phyloP scores from a whole-genome alignment of 257 asterid species.

The Forsythia suspensa region DNA sequence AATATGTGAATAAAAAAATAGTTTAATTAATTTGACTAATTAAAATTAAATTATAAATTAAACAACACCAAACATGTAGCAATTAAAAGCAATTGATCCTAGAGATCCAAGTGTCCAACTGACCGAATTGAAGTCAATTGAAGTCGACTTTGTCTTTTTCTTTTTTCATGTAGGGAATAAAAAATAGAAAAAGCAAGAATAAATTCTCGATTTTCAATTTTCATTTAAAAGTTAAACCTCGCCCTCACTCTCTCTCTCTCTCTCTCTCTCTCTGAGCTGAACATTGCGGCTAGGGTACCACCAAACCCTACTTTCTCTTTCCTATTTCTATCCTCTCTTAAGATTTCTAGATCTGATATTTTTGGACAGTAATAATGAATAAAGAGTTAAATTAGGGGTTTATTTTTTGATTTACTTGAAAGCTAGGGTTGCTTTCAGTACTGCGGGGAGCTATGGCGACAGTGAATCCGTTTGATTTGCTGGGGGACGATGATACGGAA shows the following conservation, averaged over 20 bases:
- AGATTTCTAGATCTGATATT: slow-evolving; percentile 26
- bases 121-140: too few species aligned
- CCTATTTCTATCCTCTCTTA: neutral
- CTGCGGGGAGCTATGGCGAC: slow-evolving; percentile 61
- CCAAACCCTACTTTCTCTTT: slow-evolving; percentile 29
- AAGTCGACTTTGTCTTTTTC: too few species aligned
- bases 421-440: slow-evolving; percentile 23
- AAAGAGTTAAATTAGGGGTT: slow-evolving; percentile 15
- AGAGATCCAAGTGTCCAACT: too few species aligned
- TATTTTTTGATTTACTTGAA: slow-evolving; percentile 12
- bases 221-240: neutral
- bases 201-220: neutral
- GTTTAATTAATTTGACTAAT: too few species aligned
- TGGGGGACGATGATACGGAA: slow-evolving; percentile 69
- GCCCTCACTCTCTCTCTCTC: too few species aligned
- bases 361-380: slow-evolving; percentile 25
- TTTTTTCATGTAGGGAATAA: too few species aligned
- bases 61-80: too few species aligned
- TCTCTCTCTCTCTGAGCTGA: slow-evolving; percentile 20
- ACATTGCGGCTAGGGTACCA: slow-evolving; percentile 84
- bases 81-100: too few species aligned
- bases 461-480: slow-evolving; percentile 82
- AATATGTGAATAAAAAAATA: too few species aligned
- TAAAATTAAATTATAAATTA: too few species aligned
- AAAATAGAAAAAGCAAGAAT: too few species aligned